phyloP scores from a whole-genome alignment of 148 eudicot genomes.

The Nepenthes mirabilis region DNA sequence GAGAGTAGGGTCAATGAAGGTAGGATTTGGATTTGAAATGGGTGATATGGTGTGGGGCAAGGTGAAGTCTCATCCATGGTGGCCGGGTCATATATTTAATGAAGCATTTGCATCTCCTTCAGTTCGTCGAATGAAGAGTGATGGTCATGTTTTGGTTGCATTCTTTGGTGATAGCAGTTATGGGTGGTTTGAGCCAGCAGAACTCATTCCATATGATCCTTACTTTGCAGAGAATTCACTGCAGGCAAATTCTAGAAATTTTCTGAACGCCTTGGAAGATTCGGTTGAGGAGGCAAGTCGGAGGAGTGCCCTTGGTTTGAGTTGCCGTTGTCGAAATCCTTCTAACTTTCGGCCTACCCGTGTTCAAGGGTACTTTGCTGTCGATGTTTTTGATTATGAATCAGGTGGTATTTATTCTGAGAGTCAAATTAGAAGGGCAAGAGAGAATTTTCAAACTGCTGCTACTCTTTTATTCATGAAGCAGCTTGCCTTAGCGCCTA shows the following conservation, averaged over 20 bases:
- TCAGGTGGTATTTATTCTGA: slow-evolving; percentile 42
- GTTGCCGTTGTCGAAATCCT: slow-evolving; percentile 61
- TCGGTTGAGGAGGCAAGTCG: slow-evolving; percentile 67
- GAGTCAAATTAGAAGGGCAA: slow-evolving; percentile 50
- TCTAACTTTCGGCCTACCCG: slow-evolving; percentile 44
- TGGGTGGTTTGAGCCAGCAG: slow-evolving; percentile 81
- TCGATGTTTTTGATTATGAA: slow-evolving; percentile 64
- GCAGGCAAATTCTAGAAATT: slow-evolving; percentile 47
- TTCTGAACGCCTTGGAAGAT: slow-evolving; percentile 75
- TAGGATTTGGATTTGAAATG: slow-evolving; percentile 41
- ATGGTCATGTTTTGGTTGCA: slow-evolving; percentile 72
- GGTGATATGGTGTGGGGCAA: slow-evolving; percentile 99
- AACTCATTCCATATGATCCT: slow-evolving; percentile 64
- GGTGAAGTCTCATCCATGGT: slow-evolving; percentile 98
- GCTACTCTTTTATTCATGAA: slow-evolving; percentile 39
- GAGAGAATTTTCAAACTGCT: slow-evolving; percentile 46
- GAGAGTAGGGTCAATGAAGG: slow-evolving; percentile 7
- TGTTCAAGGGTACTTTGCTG: slow-evolving; percentile 44
- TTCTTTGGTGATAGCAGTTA: slow-evolving; percentile 95
- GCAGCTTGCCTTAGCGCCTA: slow-evolving; percentile 48
- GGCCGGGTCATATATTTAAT: slow-evolving; percentile 78
- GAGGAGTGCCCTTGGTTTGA: slow-evolving; percentile 61
- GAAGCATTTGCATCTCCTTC: slow-evolving; percentile 59
- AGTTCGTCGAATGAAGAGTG: slow-evolving; percentile 55
- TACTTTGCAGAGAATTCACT: slow-evolving; percentile 52